Evolutionary conservation across 352 stramenopile species (phyloP), one percentile per base, ranked within the genome.

Genomic region (Phytopythium montanum): DNA sequence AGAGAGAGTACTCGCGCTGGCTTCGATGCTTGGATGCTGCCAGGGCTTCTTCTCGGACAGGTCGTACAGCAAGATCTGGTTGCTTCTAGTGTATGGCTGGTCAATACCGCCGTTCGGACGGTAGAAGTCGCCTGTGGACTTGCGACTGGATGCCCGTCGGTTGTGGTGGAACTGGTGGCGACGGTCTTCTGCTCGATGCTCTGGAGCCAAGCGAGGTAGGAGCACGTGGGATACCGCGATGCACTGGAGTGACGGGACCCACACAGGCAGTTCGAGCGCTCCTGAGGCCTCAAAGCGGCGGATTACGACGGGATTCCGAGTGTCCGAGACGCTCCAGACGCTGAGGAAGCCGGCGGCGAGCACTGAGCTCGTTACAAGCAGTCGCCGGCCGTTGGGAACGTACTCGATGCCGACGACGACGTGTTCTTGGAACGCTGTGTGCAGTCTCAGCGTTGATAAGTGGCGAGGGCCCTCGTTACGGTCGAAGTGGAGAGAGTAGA

Each of bases 361-460:
- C 49, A 89, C 62, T 1, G 82, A 92, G 5, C 80, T 90, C 2
- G 85, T 77, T 1, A 79, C 66, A 2, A 92, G 68, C 36, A 78
- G 56, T 55, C 72, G 66, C 26, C 64, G 64, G 2, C 36, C 21
- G 18, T 55, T 62, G 0, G 82, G 63, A 5, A 92, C 55, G 52
- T 89, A 87, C 55, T 76, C 73, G 16, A 90, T 81, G 33, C 71
- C 69, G 10, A 92, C 61, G 23, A 90, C 52, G 1, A 65, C 66
- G 59, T 92, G 82, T 42, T 87, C 82, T 45, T 90, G 76, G 68
- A 90, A 92, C 14, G 80, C 79, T 0, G 82, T 92, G 65, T 92
- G 82, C 5, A 90, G 56, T 13, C 82, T 72, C 57, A 92, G 82
- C 0, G 76, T 85, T 38, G 80, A 83, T 21, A 86, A 50, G 36